Base-by-base conservation (phyloP, 495 filamentous ascomycete species). In the Platismatia glauca region DNA sequence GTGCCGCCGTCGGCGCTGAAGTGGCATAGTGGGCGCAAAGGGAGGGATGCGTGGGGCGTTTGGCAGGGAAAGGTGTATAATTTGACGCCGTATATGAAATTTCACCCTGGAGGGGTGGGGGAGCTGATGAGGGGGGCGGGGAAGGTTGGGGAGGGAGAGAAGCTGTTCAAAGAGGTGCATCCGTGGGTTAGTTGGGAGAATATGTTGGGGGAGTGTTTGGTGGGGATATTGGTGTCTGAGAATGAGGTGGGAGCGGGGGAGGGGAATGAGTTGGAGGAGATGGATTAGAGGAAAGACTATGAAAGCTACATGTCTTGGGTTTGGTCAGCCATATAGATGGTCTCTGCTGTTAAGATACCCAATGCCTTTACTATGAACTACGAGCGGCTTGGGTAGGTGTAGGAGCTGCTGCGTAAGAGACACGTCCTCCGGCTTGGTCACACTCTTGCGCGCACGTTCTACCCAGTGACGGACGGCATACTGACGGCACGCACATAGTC, bases 181-280 rank as follows among this genome's bases (percentile, higher is more conserved):
- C 91, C 93, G 22, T 98, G 95, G 94, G 93, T 98, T 13, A 98
- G 95, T 69, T 95, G 90, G 79, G 95, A 97, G 77, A 89, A 87
- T 6, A 96, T 98, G 83, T 74, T 98, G 59, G 83, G 84, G 31
- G 83, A 87, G 68, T 97, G 93, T 73, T 68, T 96, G 65, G 81
- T 98, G 6, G 94, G 94, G 1, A 84, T 96, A 37, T 75, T 90
- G 71, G 90, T 97, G 44, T 79, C 82, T 7, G 95, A 97, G 79
- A 78, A 82, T 60, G 86, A 91, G 44, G 79, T 62, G 24, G 55
- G 48, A 29, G 68, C 43, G 33, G 61, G 34, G 15, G 66, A 80
- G 71, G 41, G 73, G 67, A 76, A 77, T 71, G 35, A 79, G 66
- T 69, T 86, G 72, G 89, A 92, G 63, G 79, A 80, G 57, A 89